These are phyloP conservation scores for Sclerotinia glacialis DNA, from an alignment of 2,329 filamentous ascomycete genomes.

Conservation along the genomic window DNA sequence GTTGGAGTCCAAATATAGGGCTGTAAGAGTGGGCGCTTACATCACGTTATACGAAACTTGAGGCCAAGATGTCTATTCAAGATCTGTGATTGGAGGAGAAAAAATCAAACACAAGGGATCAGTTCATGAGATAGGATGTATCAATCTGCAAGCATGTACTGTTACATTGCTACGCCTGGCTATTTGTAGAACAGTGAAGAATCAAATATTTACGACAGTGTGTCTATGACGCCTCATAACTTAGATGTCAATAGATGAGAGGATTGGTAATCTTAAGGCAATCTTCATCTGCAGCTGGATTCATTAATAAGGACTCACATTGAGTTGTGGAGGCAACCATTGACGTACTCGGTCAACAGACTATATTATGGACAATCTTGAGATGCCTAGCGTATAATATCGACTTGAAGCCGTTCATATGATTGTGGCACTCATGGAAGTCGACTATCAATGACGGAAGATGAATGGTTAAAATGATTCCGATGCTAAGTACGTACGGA, in stretches of 20 bases:
- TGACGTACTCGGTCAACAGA: neutral
- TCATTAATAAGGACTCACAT: neutral
- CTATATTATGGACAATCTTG: neutral
- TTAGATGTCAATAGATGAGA: neutral
- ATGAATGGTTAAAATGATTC: neutral
- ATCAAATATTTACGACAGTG: neutral
- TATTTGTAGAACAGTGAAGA: neutral
- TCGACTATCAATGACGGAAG: neutral
- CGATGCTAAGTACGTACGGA: neutral
- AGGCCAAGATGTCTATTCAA: neutral
- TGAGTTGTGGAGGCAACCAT: neutral
- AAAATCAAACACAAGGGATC: neutral
- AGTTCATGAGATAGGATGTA: neutral
- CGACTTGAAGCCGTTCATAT: neutral
- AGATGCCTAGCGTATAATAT: neutral
- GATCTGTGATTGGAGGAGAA: neutral
- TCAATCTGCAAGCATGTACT: neutral
- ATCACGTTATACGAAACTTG: slow-evolving; percentile 9
- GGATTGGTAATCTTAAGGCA: neutral
- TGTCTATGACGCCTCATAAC: neutral
- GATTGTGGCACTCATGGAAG: neutral
- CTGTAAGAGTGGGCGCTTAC: slow-evolving; percentile 15
- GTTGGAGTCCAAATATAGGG: slow-evolving; percentile 10
- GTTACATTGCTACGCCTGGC: too few species aligned
- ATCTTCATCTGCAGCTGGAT: neutral